Evolutionary conservation across 306 rosid genomes (phyloP), one percentile per base, ranked within the genome.

Genomic region (Arachis hypogaea): DNA sequence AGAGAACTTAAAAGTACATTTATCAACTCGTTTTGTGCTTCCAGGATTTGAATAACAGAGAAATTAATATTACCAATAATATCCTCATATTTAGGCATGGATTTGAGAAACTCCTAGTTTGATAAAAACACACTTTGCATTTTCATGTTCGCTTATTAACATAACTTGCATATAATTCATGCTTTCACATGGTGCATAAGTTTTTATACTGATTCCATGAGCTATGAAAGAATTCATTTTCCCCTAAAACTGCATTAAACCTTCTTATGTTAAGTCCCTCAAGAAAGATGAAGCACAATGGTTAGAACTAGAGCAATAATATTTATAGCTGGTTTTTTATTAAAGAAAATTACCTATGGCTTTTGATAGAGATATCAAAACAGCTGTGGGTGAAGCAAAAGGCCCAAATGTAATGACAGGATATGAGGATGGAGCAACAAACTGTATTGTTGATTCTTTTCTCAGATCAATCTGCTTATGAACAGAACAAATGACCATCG

Each of bases 371-470:
- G 98, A 86, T 63, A 75, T 74, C 78, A 93, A 73, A 81, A 89
- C 96, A 44, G 63, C 93, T 12, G 81, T 68, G 28, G 98, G 96
- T 57, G 98, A 86, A 74, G 93, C 73, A 86, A 88, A 90, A 47
- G 98, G 97, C 73, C 98, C 98, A 80, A 93, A 90, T 38, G 89
- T 90, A 65, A 93, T 74, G 77, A 88, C 81, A 65, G 98, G 98
- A 80, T 88, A 90, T 49, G 97, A 78, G 66, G 93, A 85, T 73
- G 88, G 86, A 82, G 97, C 79, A 78, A 79, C 38, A 55, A 93
- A 86, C 63, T 78, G 86, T 77, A 87, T 78, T 65, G 68, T 69
- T 42, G 93, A 89, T 77, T 90, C 96, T 71, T 87, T 88, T 82
- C 93, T 85, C 86, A 87, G 80, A 82, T 93, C 93, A 87, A 93